Conservation (phyloP, 257 asterid genomes). For the Solanum neorickii region DNA sequence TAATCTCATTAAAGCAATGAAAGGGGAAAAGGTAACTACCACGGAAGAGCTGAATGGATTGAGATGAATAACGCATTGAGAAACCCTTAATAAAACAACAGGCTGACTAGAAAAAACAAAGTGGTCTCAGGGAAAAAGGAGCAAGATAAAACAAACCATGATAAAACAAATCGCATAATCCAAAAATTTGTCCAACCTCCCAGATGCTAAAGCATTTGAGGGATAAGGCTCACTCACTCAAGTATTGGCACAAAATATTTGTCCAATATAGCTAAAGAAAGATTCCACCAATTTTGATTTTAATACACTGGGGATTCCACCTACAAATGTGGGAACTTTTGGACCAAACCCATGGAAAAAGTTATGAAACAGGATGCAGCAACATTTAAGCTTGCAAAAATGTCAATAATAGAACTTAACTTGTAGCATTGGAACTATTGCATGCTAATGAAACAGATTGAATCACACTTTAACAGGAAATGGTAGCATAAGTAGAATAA, state of each 20-base stretch:
- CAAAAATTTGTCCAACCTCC: constrained; percentile 26
- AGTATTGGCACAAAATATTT: background rate
- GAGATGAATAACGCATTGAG: background rate
- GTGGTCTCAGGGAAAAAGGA: constrained; percentile 42
- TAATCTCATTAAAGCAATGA: constrained; percentile 5
- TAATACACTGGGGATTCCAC: background rate
- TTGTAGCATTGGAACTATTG: background rate
- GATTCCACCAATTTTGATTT: background rate
- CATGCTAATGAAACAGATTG: background rate
- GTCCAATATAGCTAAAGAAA: background rate
- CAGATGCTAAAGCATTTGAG: constrained; percentile 23
- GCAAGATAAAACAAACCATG: constrained; percentile 40
- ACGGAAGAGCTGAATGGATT: background rate
- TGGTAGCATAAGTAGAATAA: background rate
- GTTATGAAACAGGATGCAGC: background rate
- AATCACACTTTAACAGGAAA: background rate
- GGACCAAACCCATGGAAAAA: background rate
- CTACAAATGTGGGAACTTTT: background rate
- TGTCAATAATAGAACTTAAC: background rate
- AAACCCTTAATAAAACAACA: background rate
- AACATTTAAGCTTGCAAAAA: background rate
- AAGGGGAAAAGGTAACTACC: background rate
- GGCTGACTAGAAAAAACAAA: constrained; percentile 36
- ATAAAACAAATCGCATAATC: constrained; percentile 44
- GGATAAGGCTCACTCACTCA: background rate